Evolutionary conservation across 2,329 filamentous ascomycete genomes (phyloP).

Genomic region (Cercospora citrullina): DNA sequence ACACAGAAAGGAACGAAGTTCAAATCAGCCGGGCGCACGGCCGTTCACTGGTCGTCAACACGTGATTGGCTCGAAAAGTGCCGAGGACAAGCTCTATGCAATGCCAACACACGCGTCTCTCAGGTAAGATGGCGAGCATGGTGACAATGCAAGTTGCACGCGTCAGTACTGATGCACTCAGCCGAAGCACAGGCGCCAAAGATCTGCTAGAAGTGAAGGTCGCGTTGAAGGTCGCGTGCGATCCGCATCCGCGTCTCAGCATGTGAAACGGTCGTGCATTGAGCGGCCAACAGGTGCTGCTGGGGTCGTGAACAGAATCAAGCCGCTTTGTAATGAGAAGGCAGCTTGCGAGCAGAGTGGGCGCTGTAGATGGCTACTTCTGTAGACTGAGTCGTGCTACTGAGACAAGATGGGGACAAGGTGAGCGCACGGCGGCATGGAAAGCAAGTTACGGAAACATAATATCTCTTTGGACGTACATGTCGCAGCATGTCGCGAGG

Average conservation of each 20-base stretch:
- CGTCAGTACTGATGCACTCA: background rate
- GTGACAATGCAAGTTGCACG: background rate
- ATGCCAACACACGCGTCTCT: constrained; percentile 1
- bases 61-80: constrained; percentile 2
- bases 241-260: constrained; percentile 4
- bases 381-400: background rate
- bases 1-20: constrained; percentile 7
- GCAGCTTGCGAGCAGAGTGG: background rate
- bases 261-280: background rate
- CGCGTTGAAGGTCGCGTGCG: background rate
- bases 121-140: background rate
- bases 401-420: background rate
- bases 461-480: constrained; percentile 3
- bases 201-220: background rate
- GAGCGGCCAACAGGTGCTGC: background rate
- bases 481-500: background rate
- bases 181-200: background rate
- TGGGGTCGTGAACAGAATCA: background rate
- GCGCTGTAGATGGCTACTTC: background rate
- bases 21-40: background rate
- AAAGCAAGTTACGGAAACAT: background rate
- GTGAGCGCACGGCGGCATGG: background rate
- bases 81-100: background rate
- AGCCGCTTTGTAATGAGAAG: background rate
- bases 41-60: background rate